Percentiles rank a stretch among this genome's conserved stretches.
These are phyloP conservation scores for Limtongia smithiae DNA, from an alignment of 805 yeast species.

Conservation along the genomic window DNA sequence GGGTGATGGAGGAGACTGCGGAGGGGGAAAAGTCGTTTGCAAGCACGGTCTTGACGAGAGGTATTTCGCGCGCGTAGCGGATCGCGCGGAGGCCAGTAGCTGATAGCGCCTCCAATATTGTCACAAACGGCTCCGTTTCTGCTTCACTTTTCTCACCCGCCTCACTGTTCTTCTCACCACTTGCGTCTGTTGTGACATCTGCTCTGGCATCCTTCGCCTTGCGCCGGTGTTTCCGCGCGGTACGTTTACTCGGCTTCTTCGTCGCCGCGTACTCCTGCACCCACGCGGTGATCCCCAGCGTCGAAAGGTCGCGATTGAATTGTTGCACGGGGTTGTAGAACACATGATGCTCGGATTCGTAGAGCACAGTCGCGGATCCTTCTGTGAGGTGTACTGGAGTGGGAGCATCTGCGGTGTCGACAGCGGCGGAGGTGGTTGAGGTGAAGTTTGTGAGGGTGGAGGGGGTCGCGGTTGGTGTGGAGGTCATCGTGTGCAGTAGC, in stretches of 20 bases:
- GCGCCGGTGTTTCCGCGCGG: slow-evolving; percentile 21
- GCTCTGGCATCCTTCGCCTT: slow-evolving; percentile 14
- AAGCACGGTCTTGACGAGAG: slow-evolving; percentile 63
- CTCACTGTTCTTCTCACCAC: not conserved
- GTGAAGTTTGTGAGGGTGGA: no score
- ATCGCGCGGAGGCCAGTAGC: slow-evolving; percentile 96
- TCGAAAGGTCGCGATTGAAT: slow-evolving; percentile 88
- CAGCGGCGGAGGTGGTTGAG: no score
- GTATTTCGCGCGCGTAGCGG: slow-evolving; percentile 88
- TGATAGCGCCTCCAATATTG: slow-evolving; percentile 81
- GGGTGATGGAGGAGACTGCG: slow-evolving; percentile 76
- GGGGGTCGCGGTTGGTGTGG: no score
- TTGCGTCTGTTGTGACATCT: not conserved
- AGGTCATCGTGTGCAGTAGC: no score
- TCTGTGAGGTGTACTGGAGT: slow-evolving; percentile 44
- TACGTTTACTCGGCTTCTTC: slow-evolving; percentile 34
- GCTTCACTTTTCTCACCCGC: slow-evolving; percentile 5
- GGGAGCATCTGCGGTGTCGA: slow-evolving; percentile 1
- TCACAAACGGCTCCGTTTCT: slow-evolving; percentile 51
- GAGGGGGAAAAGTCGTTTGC: slow-evolving; percentile 87
- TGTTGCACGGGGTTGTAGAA: slow-evolving; percentile 97
- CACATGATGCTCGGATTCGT: slow-evolving; percentile 77
- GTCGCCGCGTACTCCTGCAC: slow-evolving; percentile 53
- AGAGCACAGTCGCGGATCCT: slow-evolving; percentile 79
- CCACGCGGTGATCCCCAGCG: slow-evolving; percentile 84